Percentiles rank a stretch among this genome's conserved stretches.
Conservation (phyloP, 225 moss, liverwort and hornwort species). For the Pseudisothecium myosuroides region DNA sequence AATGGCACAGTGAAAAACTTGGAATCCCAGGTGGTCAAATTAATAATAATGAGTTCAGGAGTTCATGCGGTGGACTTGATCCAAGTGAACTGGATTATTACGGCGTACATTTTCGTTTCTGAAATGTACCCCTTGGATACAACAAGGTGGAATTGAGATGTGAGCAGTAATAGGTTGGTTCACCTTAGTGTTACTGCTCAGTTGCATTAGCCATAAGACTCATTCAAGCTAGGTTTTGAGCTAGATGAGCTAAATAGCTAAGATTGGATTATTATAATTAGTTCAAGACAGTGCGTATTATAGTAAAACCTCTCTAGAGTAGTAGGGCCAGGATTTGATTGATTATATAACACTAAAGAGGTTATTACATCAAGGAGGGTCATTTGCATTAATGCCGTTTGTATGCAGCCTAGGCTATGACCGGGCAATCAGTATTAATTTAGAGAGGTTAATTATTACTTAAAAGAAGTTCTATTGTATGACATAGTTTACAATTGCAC, state of each 20-base stretch:
- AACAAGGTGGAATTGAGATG: neutral
- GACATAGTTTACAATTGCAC: neutral
- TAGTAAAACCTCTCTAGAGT: too few species aligned
- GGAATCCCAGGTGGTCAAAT: neutral
- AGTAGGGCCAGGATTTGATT: too few species aligned
- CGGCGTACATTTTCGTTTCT: neutral
- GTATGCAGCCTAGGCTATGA: too few species aligned
- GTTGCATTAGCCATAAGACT: neutral
- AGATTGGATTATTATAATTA: neutral
- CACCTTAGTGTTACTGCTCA: neutral
- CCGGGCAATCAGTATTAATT: too few species aligned
- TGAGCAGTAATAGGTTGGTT: accelerated
- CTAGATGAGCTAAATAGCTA: neutral
- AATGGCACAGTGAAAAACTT: neutral
- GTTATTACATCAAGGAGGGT: too few species aligned
- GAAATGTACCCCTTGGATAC: neutral
- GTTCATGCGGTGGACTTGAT: neutral
- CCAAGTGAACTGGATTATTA: neutral
- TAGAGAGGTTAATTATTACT: too few species aligned
- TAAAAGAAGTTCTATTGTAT: too few species aligned
- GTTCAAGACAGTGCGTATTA: neutral
- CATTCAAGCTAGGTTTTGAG: neutral
- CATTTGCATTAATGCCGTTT: too few species aligned
- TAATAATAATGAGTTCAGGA: neutral
- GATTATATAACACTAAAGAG: too few species aligned